Evolutionary conservation across 2,329 filamentous ascomycete genomes (phyloP).

Genomic region (Hyphodiscus sp.): DNA sequence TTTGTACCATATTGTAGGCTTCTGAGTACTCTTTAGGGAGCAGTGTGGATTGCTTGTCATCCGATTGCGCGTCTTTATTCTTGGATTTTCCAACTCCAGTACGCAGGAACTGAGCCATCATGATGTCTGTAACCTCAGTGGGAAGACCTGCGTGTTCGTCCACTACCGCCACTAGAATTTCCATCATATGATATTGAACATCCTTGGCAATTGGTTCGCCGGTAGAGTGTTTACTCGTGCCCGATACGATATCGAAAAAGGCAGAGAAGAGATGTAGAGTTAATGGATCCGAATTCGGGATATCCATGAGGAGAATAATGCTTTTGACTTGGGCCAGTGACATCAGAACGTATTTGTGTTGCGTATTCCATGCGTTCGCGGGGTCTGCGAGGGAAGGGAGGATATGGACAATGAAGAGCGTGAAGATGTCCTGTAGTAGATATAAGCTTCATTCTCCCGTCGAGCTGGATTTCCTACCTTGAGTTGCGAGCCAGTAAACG

Average conservation of each 20-base stretch:
- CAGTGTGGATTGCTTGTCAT: slow-evolving; percentile 75
- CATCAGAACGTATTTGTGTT: slow-evolving; percentile 85
- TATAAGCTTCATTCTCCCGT: not conserved
- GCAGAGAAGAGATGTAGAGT: slow-evolving; percentile 76
- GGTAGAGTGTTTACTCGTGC: slow-evolving; percentile 63
- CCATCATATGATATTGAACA: slow-evolving; percentile 86
- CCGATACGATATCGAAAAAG: slow-evolving; percentile 88
- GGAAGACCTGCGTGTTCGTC: slow-evolving; percentile 79
- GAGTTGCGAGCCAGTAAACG: slow-evolving; percentile 82
- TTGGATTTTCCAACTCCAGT: slow-evolving; percentile 55
- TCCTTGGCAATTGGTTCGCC: slow-evolving; percentile 87
- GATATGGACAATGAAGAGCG: slow-evolving; percentile 75
- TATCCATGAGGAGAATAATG: slow-evolving; percentile 82
- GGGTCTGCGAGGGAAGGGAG: slow-evolving; percentile 82
- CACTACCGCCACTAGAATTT: slow-evolving; percentile 75
- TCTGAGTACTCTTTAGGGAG: slow-evolving; percentile 82
- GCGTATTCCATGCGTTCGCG: slow-evolving; percentile 81
- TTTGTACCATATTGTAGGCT: slow-evolving; percentile 94
- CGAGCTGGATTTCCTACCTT: slow-evolving; percentile 53
- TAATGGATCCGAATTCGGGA: slow-evolving; percentile 74
- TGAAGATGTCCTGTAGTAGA: slow-evolving; percentile 73
- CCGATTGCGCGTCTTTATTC: slow-evolving; percentile 46
- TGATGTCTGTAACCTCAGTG: slow-evolving; percentile 77
- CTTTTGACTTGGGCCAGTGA: slow-evolving; percentile 92
- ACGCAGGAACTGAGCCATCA: slow-evolving; percentile 91